Evolutionary conservation across 2,329 filamentous ascomycete species (phyloP), one percentile per base, ranked within the genome.

Genomic region (Sclerotiophoma versabilis): DNA sequence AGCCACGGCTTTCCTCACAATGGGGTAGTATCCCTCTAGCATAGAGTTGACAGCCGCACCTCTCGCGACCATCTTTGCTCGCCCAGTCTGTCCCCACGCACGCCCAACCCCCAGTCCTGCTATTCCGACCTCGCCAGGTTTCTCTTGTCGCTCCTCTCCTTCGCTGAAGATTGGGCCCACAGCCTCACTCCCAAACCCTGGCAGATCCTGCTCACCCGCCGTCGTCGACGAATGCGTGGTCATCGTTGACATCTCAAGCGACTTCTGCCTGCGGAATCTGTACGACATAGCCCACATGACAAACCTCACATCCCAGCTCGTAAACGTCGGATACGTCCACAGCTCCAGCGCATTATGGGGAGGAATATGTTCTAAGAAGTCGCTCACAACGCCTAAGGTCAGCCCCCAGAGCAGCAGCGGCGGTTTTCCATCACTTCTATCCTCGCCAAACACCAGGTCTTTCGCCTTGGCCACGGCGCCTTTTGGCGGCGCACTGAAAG

Each of bases 251-350:
- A 74, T 70, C 36, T 72, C 72, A 17, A 61, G 43, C 14, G 65
- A 66, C 53, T 74, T 76, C 34, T 68, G 68, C 20, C 59, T 62
- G 5, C 75, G 82, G 64, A 89, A 82, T 6, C 76, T 74, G 58
- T 83, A 82, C 0, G 86, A 88, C 65, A 88, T 72, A 9, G 86
- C 66, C 76, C 81, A 86, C 48, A 89, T 80, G 10, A 85, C 75
- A 26, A 85, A 75, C 5, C 83, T 77, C 3, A 89, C 78, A 63
- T 90, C 87, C 51, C 79, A 79, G 1, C 83, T 79, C 0, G 86
- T 88, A 66, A 90, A 89, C 1, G 85, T 89, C 0, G 87, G 87
- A 64, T 88, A 89, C 25, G 81, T 82, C 86, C 87, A 90, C 22
- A 88, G 70, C 27, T 83, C 76, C 4, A 89, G 79, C 2, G 85